Conservation (phyloP, 257 asterid species). For the Solanum bulbocastanum region DNA sequence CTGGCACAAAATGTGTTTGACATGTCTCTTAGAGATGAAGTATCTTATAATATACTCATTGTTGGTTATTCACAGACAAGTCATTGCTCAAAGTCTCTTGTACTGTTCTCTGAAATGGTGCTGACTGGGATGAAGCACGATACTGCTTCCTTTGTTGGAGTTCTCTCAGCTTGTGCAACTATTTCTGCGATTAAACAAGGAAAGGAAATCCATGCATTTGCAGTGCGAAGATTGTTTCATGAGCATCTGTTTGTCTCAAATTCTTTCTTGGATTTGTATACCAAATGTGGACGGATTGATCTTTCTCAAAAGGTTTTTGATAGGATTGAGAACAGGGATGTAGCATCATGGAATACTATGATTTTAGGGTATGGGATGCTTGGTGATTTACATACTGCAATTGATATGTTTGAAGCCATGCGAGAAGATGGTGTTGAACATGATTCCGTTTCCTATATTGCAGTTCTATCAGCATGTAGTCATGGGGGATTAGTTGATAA, state of each 20-base stretch:
- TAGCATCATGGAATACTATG: constrained; percentile 73
- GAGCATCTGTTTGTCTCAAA: constrained; percentile 54
- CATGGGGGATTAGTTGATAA: constrained; percentile 54
- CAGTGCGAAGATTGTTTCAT: constrained; percentile 34
- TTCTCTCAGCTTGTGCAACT: constrained; percentile 64
- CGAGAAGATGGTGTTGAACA: constrained; percentile 30
- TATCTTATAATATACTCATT: constrained; percentile 62
- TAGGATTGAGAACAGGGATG: constrained; percentile 32
- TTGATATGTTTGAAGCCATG: constrained; percentile 52
- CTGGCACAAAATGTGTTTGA: constrained; percentile 39
- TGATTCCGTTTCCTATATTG: constrained; percentile 51
- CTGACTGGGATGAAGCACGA: constrained; percentile 34
- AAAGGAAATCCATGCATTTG: constrained; percentile 59
- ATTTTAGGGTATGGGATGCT: constrained; percentile 68
- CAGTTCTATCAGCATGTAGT: constrained; percentile 63
- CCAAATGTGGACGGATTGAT: constrained; percentile 53
- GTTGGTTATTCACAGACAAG: constrained; percentile 48
- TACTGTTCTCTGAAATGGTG: constrained; percentile 59
- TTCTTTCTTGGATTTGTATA: constrained; percentile 56
- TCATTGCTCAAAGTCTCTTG: constrained; percentile 32
- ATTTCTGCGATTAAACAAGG: constrained; percentile 56
- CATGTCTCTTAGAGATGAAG: constrained; percentile 41
- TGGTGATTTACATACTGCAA: constrained; percentile 45
- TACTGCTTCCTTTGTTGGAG: constrained; percentile 51
- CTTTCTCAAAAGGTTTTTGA: constrained; percentile 42